Evolutionary conservation across 345 rosid species (phyloP).

Genomic region (Raphanus raphanistrum): DNA sequence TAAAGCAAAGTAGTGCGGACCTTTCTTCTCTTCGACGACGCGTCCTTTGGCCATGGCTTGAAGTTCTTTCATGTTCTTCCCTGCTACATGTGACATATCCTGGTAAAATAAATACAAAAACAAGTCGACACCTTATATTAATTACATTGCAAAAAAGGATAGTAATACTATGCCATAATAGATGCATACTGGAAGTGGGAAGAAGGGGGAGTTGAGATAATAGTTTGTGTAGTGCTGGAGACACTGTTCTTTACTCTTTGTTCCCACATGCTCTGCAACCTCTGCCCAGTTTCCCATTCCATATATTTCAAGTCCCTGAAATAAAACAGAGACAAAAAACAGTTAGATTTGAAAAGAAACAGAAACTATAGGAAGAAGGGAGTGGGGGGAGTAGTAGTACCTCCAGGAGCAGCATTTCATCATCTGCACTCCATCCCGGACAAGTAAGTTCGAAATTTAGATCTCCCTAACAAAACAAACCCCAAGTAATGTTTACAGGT

Average conservation of each 20-base stretch:
- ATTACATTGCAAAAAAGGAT: background rate
- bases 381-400: conserved; percentile 36
- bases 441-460: conserved; percentile 86
- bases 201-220: conserved; percentile 78
- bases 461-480: conserved; percentile 61
- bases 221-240: conserved; percentile 74
- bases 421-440: conserved; percentile 98
- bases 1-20: conserved; percentile 38
- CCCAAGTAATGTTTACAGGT: background rate
- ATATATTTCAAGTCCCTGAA: conserved; percentile 97
- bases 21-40: conserved; percentile 75
- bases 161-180: background rate
- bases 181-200: conserved; percentile 85
- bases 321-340: background rate
- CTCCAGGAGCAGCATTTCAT: conserved; percentile 95
- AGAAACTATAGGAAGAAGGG: background rate
- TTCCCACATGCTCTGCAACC: conserved; percentile 97
- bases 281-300: conserved; percentile 98
- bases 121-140: background rate
- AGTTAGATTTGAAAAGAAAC: background rate
- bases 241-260: conserved; percentile 88
- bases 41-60: conserved; percentile 98
- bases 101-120: conserved; percentile 28
- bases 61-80: conserved; percentile 93
- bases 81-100: conserved; percentile 98